Evolutionary conservation across 805 yeast genomes (phyloP), one percentile per base, ranked within the genome.

Genomic region (Zygotorulaspora danielsina): DNA sequence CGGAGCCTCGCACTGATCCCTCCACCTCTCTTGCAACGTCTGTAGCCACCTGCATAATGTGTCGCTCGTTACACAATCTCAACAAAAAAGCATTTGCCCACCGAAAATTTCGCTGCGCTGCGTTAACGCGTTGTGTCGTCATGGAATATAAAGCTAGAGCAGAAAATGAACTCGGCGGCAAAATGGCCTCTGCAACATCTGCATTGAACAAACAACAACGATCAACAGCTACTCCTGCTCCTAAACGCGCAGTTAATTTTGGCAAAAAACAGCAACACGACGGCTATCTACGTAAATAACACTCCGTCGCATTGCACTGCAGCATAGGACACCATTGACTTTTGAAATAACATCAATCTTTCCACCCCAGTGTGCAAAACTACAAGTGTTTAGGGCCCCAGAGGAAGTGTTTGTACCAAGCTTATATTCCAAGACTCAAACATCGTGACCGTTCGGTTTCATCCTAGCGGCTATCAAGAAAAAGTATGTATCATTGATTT

Each of bases 91-190:
- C 12, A 26, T 31, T 34, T 35, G 31, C 38, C 42, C 42, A 38
- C 42, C 42, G 42, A 33, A 32, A 26, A 32, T 38, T 39, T 38
- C 33, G 35, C 33, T 25, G 30, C 31, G 31, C 10, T 15, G 31
- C 10, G 6, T 27, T 27, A 15, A 27, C 31, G 31, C 31, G 31
- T 27, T 27, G 17, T 15, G 15, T 12, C 31, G 29, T 19, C 11
- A 16, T 9, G 34, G 22, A 32, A 19, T 30, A 32, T 39, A 39
- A 29, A 39, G 28, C 26, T 13, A 34, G 28, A 28, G 29, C 30
- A 12, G n/a, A 19, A 15, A 26, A 33, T 30, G 39, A 24, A 39
- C 37, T 39, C 43, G 43, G 43, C 43, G 43, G 43, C 43, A 39
- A 39, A 19, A 6, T 10, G 15, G 18, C 27, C 8, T 24, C 12